phyloP scores from a whole-genome alignment of 495 filamentous ascomycete species.

The Aspergillus bridgeri region DNA sequence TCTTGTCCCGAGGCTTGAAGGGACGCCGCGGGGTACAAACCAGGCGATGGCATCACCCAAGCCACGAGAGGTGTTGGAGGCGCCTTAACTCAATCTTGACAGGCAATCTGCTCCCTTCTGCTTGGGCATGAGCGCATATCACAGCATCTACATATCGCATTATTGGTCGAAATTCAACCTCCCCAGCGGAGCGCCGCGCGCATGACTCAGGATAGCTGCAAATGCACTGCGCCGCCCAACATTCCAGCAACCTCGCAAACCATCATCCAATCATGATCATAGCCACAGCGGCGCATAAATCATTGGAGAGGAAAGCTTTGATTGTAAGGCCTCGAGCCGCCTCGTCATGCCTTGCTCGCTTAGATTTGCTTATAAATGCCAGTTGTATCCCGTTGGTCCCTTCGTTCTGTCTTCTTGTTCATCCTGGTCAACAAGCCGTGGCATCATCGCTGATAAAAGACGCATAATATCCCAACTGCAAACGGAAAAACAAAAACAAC shows the following conservation, averaged over 20 bases:
- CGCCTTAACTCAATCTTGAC: not conserved
- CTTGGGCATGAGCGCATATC: not conserved
- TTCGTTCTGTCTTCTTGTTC: conserved; percentile 1
- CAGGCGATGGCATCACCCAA: not conserved
- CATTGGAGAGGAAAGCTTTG: conserved; percentile 9
- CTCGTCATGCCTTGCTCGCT: conserved; percentile 6
- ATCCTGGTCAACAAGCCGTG: conserved; percentile 3
- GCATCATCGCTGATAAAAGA: conserved; percentile 6
- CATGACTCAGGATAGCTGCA: conserved; percentile 5
- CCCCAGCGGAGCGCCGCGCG: not conserved
- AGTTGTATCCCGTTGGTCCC: conserved; percentile 2
- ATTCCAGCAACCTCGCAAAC: conserved; percentile 7
- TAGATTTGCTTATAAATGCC: conserved; percentile 10
- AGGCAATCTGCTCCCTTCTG: not conserved
- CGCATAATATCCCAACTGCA: conserved; percentile 3
- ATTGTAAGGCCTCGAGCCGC: conserved; percentile 6
- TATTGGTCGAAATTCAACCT: not conserved
- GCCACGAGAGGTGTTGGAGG: not conserved
- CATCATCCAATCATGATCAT: conserved; percentile 10
- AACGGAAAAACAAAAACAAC: no score
- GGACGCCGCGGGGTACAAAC: not conserved
- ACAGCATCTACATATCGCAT: not conserved
- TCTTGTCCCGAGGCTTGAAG: not conserved
- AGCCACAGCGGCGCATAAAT: conserved; percentile 12
- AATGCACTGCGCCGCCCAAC: conserved; percentile 13